phyloP scores from a whole-genome alignment of 805 yeast genomes.

The Lipomyces chichibuensis region DNA sequence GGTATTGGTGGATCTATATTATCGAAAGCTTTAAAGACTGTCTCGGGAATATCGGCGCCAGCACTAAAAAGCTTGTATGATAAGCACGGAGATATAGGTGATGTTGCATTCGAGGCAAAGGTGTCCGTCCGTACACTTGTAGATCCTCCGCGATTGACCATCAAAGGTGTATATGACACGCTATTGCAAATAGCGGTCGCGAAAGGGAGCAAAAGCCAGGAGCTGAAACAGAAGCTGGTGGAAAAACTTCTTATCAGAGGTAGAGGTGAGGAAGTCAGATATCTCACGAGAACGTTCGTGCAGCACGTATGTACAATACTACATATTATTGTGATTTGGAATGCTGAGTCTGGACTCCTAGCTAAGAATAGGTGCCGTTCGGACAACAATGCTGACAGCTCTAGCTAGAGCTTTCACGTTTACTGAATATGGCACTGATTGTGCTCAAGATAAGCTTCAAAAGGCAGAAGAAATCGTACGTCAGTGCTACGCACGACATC shows the following conservation, averaged over 20 bases:
- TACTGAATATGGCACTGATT: not conserved
- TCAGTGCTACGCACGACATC: conserved; percentile 37
- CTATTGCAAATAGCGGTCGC: conserved; percentile 35
- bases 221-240: conserved; percentile 30
- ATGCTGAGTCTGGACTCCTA: not conserved
- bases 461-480: conserved; percentile 33
- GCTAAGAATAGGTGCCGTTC: conserved; percentile 38
- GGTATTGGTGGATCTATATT: conserved; percentile 37
- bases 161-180: conserved; percentile 30
- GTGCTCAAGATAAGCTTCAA: conserved; percentile 9
- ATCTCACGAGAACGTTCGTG: conserved; percentile 36
- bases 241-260: conserved; percentile 34
- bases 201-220: conserved; percentile 35
- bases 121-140: conserved; percentile 34
- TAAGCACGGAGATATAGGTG: conserved; percentile 38
- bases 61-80: conserved; percentile 30
- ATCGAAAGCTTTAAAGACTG: conserved; percentile 27
- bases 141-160: conserved; percentile 32
- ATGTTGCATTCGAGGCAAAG: conserved; percentile 39
- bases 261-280: conserved; percentile 37
- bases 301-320: conserved; percentile 25
- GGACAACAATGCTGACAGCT: conserved; percentile 37
- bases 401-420: conserved; percentile 36
- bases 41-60: conserved; percentile 33
- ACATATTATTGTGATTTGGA: not conserved